Evolutionary conservation across 1,284 basidiomycete genomes (phyloP).

Genomic region (Cryptococcus wingfieldii): DNA sequence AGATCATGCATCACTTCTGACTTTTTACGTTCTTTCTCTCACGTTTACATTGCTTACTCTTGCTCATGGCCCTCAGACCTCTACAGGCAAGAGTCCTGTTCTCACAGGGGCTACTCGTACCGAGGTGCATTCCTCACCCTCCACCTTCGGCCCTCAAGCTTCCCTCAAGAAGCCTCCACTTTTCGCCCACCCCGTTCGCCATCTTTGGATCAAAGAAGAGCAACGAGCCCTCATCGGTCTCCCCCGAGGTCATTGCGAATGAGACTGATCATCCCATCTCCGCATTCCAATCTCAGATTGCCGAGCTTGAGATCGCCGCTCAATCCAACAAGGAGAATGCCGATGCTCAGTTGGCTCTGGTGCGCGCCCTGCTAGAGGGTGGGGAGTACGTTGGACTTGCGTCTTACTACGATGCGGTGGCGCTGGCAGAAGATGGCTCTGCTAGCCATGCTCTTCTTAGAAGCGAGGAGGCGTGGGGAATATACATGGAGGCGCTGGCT

Average conservation of each 20-base stretch:
- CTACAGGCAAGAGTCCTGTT: too few relatives aligned
- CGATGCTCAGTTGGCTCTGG: conserved; percentile 30
- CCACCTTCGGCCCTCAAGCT: too few relatives aligned
- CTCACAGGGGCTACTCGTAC: too few relatives aligned
- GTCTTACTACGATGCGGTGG: conserved; percentile 41
- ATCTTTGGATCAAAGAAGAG: too few relatives aligned
- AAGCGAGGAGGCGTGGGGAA: conserved; percentile 30
- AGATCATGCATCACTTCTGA: too few relatives aligned
- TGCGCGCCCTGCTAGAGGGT: conserved; percentile 31
- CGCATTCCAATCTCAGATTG: conserved; percentile 38
- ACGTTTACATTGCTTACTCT: too few relatives aligned
- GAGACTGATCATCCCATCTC: conserved; percentile 25
- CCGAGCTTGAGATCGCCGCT: conserved; percentile 37
- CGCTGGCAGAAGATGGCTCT: conserved; percentile 11
- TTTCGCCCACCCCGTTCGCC: too few relatives aligned
- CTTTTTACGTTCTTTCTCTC: too few relatives aligned
- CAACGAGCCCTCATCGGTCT: too few relatives aligned
- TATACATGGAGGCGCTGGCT: conserved; percentile 35
- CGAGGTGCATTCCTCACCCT: too few relatives aligned
- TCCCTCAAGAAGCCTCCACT: too few relatives aligned
- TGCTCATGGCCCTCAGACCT: too few relatives aligned
- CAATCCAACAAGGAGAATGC: conserved; percentile 21
- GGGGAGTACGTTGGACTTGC: conserved; percentile 32
- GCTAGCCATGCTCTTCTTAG: conserved; percentile 27
- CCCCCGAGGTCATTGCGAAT: background rate